Evolutionary conservation across 2,329 filamentous ascomycete species (phyloP).

Genomic region (Aurifilum marmelostoma): DNA sequence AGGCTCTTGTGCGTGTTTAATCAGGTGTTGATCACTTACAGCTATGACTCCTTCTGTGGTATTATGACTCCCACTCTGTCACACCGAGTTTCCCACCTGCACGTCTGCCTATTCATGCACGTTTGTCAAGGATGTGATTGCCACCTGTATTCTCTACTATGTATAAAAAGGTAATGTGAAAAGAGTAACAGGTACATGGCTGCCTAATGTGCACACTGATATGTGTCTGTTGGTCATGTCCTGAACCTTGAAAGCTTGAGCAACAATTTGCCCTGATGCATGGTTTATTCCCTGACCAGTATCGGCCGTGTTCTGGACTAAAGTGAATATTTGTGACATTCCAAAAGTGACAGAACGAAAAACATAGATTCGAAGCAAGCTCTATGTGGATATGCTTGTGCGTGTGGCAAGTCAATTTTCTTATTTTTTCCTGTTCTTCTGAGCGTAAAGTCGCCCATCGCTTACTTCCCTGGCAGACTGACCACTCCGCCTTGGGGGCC

Average conservation of each 20-base stretch:
- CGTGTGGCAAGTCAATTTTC: no score
- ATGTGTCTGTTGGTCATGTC: background rate
- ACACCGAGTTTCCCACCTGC: background rate
- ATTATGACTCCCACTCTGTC: background rate
- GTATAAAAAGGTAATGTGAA: background rate
- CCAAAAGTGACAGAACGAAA: no score
- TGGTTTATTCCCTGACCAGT: no score
- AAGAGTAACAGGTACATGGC: background rate
- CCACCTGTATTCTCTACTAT: background rate
- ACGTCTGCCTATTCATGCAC: background rate
- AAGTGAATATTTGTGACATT: no score
- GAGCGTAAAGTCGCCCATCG: no score
- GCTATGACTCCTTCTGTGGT: background rate
- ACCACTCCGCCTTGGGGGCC: background rate
- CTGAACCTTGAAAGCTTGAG: no score
- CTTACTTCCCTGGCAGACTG: no score
- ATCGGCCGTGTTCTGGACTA: no score
- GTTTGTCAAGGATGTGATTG: background rate
- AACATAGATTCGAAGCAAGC: no score
- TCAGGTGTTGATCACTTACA: background rate
- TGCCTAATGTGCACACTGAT: background rate
- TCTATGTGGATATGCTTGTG: no score
- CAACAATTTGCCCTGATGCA: no score
- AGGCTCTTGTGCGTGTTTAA: background rate
- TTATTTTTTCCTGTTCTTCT: no score